Evolutionary conservation across 805 yeast genomes (phyloP).

Genomic region (Spathaspora hagerdaliae): DNA sequence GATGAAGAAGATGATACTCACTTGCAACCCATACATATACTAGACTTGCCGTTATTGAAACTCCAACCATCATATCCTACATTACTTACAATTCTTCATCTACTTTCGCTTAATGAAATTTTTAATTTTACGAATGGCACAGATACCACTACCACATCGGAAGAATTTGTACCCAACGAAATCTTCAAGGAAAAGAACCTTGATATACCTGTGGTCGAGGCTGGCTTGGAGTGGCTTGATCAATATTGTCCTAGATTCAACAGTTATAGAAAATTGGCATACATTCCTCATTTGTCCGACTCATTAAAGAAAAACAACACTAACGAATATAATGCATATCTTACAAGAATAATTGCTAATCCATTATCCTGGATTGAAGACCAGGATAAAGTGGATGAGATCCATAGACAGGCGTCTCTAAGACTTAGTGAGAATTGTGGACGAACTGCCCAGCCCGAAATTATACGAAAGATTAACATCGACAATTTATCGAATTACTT

Average conservation of each 20-base stretch:
- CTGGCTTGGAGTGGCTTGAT: constrained; percentile 44
- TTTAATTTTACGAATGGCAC: constrained; percentile 42
- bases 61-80: constrained; percentile 45
- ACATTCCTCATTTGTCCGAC: constrained; percentile 23
- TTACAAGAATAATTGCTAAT: constrained; percentile 48
- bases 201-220: constrained; percentile 14
- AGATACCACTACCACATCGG: neutral
- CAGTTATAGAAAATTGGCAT: constrained; percentile 16
- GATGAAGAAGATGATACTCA: constrained; percentile 17
- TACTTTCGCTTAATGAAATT: constrained; percentile 47
- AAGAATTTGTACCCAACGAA: constrained; percentile 9
- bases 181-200: constrained; percentile 34
- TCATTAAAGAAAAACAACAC: constrained; percentile 24
- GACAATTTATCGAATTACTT: constrained; percentile 23
- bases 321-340: constrained; percentile 40
- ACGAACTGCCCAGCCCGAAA: constrained; percentile 73
- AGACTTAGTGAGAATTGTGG: constrained; percentile 82
- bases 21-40: constrained; percentile 40
- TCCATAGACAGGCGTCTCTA: constrained; percentile 55
- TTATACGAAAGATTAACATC: constrained; percentile 55
- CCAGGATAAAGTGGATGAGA: constrained; percentile 27
- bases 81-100: constrained; percentile 39
- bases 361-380: constrained; percentile 45
- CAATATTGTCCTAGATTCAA: constrained; percentile 28
- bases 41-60: constrained; percentile 57